A percentile compares a stretch with the other conserved stretches of the same genome.
Evolutionary conservation across 1,139 yeast species (phyloP).

Genomic region (Zygosaccharomyces sapae): DNA sequence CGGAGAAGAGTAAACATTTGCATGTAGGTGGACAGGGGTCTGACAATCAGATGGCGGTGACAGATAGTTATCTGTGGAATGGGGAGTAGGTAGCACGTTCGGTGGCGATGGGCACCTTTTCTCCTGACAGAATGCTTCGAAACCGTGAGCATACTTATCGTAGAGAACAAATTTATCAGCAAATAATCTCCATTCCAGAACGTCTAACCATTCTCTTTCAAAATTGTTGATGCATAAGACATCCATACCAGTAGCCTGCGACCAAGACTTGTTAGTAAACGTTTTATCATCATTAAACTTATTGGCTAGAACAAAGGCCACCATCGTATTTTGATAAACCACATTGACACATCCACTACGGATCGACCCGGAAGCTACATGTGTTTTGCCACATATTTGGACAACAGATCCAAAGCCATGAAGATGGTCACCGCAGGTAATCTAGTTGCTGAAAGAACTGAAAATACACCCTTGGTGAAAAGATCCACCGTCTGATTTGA

Average conservation of each 20-base stretch:
- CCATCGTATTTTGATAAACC: conserved; percentile 60
- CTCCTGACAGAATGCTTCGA: conserved; percentile 24
- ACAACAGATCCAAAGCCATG: conserved; percentile 70
- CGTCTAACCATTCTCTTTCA: conserved; percentile 69
- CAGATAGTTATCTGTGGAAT: conserved; percentile 15
- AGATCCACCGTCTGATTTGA: conserved; percentile 44
- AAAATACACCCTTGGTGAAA: conserved; percentile 57
- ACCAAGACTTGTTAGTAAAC: conserved; percentile 92
- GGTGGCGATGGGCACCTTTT: conserved; percentile 18
- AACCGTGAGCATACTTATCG: conserved; percentile 29
- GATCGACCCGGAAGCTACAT: conserved; percentile 31
- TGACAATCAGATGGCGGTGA: conserved; percentile 21
- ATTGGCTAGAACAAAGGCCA: conserved; percentile 78
- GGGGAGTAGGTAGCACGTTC: conserved; percentile 19
- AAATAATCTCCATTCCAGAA: conserved; percentile 38
- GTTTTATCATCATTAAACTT: conserved; percentile 96
- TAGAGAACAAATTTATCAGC: conserved; percentile 32
- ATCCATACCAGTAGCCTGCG: conserved; percentile 85
- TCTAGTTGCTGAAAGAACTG: conserved; percentile 84
- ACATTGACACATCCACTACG: conserved; percentile 39
- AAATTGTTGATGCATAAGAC: conserved; percentile 55
- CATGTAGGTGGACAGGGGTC: conserved; percentile 19
- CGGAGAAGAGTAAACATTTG: conserved; percentile 28
- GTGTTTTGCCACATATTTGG: conserved; percentile 40
- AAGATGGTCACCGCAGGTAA: conserved; percentile 78